Conservation (phyloP, 2,329 filamentous ascomycete genomes). For the Peltaster fructicola region DNA sequence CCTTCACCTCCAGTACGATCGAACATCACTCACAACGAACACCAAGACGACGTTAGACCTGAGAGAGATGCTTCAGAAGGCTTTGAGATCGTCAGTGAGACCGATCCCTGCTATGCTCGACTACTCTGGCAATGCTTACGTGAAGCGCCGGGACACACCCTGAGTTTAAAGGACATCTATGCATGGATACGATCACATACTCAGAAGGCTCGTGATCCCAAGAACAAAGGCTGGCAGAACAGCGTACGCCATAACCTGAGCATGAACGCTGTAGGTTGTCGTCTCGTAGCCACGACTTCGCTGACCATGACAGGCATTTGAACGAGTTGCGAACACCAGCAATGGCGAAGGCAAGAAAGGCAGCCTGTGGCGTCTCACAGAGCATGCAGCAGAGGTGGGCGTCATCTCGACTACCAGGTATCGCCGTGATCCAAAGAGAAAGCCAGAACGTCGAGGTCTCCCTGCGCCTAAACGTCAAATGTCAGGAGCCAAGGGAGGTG, state of each 20-base stretch:
- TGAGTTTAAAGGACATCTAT: constrained; percentile 78
- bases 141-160: constrained; percentile 45
- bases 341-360: constrained; percentile 43
- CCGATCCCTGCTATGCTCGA: constrained; percentile 45
- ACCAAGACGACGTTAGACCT: too few relatives aligned
- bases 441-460: constrained; percentile 10
- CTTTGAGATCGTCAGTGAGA: constrained; percentile 6
- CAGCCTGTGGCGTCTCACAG: constrained; percentile 59
- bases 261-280: constrained; percentile 66
- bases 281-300: neutral
- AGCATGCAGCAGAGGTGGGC: constrained; percentile 49
- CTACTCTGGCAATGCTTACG: constrained; percentile 63
- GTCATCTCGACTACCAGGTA: constrained; percentile 67
- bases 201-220: constrained; percentile 46
- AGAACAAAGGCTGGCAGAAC: constrained; percentile 66
- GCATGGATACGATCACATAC: constrained; percentile 76
- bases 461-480: constrained; percentile 24
- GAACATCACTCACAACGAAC: too few relatives aligned
- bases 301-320: constrained; percentile 31
- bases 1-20: too few relatives aligned
- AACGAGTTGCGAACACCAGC: constrained; percentile 29
- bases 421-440: constrained; percentile 30
- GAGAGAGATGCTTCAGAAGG: too few relatives aligned
- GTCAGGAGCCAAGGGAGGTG: constrained; percentile 28
- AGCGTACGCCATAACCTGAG: constrained; percentile 90